Conservation (phyloP, 345 rosid genomes). For the Citrus inodora region DNA sequence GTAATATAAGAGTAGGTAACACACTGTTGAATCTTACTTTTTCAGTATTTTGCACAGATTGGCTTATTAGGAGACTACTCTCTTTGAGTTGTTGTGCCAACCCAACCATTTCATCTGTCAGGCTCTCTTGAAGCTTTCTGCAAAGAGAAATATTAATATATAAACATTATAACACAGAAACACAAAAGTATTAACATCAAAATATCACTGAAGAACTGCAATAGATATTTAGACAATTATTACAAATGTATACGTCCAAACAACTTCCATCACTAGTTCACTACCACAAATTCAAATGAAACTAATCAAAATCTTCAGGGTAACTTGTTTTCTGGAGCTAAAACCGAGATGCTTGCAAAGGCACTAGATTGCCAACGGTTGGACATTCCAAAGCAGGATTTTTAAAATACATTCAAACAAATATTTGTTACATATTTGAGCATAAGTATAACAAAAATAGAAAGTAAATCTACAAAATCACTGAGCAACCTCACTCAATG, state of each 20-base stretch:
- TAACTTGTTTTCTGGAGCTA: background rate
- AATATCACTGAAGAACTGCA: background rate
- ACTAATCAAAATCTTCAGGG: background rate
- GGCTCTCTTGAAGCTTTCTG: conserved; percentile 82
- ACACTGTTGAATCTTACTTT: conserved; percentile 36
- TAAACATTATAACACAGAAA: background rate
- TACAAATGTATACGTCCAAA: background rate
- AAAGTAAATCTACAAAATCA: background rate
- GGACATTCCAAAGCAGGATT: background rate
- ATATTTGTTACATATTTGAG: background rate
- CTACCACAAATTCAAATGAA: background rate
- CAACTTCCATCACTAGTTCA: background rate
- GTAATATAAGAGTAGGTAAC: background rate
- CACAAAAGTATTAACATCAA: background rate
- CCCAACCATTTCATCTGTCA: conserved; percentile 93
- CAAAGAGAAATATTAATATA: background rate
- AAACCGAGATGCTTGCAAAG: background rate
- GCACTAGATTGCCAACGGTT: background rate
- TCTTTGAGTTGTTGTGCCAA: conserved; percentile 87
- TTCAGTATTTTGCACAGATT: conserved; percentile 74
- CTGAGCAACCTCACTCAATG: background rate
- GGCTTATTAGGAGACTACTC: conserved; percentile 76
- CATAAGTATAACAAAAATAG: background rate
- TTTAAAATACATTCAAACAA: background rate
- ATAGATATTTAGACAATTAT: background rate